These are phyloP conservation scores for Pittosporum tobira DNA, from an alignment of 129 eudicot species.

Conservation along the genomic window DNA sequence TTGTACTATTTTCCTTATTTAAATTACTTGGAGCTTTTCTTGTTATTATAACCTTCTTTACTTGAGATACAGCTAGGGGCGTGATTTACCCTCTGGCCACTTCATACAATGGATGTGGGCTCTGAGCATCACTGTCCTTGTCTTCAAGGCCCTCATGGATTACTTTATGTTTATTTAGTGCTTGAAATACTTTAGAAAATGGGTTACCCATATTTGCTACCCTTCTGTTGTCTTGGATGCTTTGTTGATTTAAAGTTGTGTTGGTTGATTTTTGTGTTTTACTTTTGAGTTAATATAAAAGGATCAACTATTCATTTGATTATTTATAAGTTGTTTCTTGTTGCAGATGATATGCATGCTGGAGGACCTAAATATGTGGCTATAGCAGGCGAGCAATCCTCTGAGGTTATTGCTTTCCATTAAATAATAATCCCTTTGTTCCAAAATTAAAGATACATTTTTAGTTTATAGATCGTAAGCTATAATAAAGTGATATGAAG, in stretches of 20 bases:
- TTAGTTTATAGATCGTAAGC: no score
- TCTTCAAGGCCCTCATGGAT: not conserved
- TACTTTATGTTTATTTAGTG: not conserved
- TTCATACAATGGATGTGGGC: not conserved
- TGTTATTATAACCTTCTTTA: no score
- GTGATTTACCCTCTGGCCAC: no score
- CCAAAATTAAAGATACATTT: no score
- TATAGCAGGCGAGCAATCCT: slow-evolving; percentile 50
- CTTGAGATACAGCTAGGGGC: no score
- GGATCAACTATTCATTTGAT: not conserved
- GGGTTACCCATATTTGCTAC: not conserved
- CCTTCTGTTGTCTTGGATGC: not conserved
- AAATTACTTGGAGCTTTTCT: no score
- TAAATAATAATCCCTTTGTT: not conserved
- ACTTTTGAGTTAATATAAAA: not conserved
- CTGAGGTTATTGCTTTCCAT: slow-evolving; percentile 36
- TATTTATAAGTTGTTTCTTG: not conserved
- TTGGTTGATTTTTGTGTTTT: not conserved
- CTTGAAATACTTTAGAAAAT: not conserved
- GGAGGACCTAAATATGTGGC: slow-evolving; percentile 54
- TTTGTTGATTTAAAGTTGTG: not conserved
- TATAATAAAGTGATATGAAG: no score
- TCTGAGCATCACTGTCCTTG: not conserved
- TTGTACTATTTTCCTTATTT: no score
- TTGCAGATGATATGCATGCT: slow-evolving; percentile 20